Evolutionary conservation across 2,329 filamentous ascomycete species (phyloP).

Genomic region (Colletotrichum tabaci): DNA sequence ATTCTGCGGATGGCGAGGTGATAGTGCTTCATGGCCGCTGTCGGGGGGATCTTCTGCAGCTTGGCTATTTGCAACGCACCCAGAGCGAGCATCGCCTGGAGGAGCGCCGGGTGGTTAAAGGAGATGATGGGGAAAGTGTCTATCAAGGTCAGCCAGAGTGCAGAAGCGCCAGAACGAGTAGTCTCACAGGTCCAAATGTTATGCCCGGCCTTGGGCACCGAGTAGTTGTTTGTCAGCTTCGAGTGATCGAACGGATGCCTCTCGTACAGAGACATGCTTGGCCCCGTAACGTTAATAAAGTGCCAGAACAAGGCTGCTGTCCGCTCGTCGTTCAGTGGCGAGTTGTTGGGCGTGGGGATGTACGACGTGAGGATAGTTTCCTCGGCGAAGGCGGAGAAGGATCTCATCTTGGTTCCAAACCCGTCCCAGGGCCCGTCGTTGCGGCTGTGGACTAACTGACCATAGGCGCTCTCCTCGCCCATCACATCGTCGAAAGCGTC

Average conservation of each 20-base stretch:
- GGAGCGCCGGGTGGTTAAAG: slow-evolving; percentile 85
- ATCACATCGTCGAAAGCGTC: slow-evolving; percentile 65
- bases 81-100: slow-evolving; percentile 92
- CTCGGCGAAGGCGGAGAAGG: slow-evolving; percentile 64
- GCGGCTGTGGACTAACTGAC: slow-evolving; percentile 55
- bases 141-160: slow-evolving; percentile 48
- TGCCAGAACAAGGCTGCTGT: slow-evolving; percentile 90
- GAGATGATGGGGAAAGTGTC: slow-evolving; percentile 88
- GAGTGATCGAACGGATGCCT: slow-evolving; percentile 82
- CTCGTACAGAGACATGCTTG: slow-evolving; percentile 89
- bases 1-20: slow-evolving; percentile 86
- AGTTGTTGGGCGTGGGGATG: slow-evolving; percentile 73
- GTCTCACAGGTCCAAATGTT: slow-evolving; percentile 75
- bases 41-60: slow-evolving; percentile 80
- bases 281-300: slow-evolving; percentile 90
- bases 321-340: slow-evolving; percentile 84
- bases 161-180: not conserved
- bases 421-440: slow-evolving; percentile 55
- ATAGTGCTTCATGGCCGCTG: slow-evolving; percentile 92
- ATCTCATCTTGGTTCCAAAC: slow-evolving; percentile 62
- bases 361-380: slow-evolving; percentile 75
- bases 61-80: slow-evolving; percentile 91
- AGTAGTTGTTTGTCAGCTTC: slow-evolving; percentile 73
- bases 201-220: slow-evolving; percentile 74
- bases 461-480: slow-evolving; percentile 54